Evolutionary conservation across 83 land plant genomes (phyloP).

Genomic region (Diphasiastrum complanatum): DNA sequence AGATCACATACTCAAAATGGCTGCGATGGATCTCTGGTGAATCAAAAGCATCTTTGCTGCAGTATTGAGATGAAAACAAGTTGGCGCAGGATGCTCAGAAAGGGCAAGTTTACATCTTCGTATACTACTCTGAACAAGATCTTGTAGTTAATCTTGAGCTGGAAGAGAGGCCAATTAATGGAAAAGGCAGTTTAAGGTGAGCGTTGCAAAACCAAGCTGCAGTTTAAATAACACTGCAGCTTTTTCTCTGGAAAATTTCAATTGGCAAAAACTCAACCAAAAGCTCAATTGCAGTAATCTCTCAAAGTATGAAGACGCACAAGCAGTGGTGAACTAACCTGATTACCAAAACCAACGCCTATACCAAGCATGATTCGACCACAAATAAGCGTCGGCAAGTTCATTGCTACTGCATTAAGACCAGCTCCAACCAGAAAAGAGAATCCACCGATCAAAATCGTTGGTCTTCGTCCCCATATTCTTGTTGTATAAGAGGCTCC

Average conservation of each 20-base stretch:
- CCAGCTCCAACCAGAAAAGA: neutral
- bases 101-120: no score
- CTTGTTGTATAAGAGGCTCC: neutral
- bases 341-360: slow-evolving; percentile 45
- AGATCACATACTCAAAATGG: neutral
- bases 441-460: slow-evolving; percentile 1
- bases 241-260: neutral
- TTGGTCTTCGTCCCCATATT: neutral
- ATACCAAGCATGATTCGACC: slow-evolving; percentile 44
- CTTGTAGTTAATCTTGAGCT: no score
- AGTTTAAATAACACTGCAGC: no score
- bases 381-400: slow-evolving; percentile 32
- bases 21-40: neutral
- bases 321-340: slow-evolving; percentile 18
- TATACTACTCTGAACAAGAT: no score
- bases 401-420: slow-evolving; percentile 16
- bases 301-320: no score
- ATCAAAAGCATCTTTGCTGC: neutral
- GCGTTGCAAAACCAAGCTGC: no score
- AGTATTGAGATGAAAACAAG: neutral
- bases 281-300: neutral
- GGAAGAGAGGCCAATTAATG: no score
- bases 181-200: no score
- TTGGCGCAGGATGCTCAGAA: neutral
- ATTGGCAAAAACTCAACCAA: neutral